Conservation (phyloP, 83 land plant genomes). For the Diphasiastrum complanatum region DNA sequence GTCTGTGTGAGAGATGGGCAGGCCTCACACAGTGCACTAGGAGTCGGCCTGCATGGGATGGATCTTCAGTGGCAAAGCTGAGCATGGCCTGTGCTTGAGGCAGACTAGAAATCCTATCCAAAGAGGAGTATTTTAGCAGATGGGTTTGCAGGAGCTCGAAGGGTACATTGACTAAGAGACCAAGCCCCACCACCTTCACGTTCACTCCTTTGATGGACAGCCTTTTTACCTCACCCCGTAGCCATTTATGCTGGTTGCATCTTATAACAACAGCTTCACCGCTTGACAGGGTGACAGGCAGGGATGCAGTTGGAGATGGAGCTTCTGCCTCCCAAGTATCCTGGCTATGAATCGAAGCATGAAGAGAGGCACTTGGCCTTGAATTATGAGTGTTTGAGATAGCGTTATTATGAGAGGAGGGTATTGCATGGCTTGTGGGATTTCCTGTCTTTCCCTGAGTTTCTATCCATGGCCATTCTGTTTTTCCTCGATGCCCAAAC, state of each 20-base stretch:
- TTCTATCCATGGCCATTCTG: too few relatives aligned
- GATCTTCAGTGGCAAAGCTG: slow-evolving; percentile 1
- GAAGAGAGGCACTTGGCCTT: too few relatives aligned
- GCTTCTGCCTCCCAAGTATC: too few relatives aligned
- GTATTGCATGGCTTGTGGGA: too few relatives aligned
- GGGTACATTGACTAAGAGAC: slow-evolving; percentile 25
- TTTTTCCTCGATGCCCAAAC: too few relatives aligned
- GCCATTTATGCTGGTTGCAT: slow-evolving; percentile 30
- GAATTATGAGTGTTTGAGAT: too few relatives aligned
- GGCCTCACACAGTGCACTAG: slow-evolving; percentile 25
- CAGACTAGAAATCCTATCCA: neutral
- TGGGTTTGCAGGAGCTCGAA: slow-evolving; percentile 18
- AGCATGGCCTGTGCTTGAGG: slow-evolving; percentile 15
- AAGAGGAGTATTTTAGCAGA: slow-evolving; percentile 16
- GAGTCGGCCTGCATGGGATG: neutral
- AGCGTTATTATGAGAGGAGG: too few relatives aligned
- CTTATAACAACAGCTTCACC: slow-evolving; percentile 28
- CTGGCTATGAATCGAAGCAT: too few relatives aligned
- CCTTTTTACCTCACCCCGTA: slow-evolving; percentile 12
- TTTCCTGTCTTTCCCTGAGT: too few relatives aligned
- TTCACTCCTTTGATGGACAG: slow-evolving; percentile 17
- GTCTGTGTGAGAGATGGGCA: slow-evolving; percentile 23
- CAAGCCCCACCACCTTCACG: slow-evolving; percentile 20
- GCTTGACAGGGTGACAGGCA: too few relatives aligned
- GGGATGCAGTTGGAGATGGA: too few relatives aligned